Evolutionary conservation across 2,329 filamentous ascomycete species (phyloP), one percentile per base, ranked within the genome.

Genomic region (Seiridium cupressi): DNA sequence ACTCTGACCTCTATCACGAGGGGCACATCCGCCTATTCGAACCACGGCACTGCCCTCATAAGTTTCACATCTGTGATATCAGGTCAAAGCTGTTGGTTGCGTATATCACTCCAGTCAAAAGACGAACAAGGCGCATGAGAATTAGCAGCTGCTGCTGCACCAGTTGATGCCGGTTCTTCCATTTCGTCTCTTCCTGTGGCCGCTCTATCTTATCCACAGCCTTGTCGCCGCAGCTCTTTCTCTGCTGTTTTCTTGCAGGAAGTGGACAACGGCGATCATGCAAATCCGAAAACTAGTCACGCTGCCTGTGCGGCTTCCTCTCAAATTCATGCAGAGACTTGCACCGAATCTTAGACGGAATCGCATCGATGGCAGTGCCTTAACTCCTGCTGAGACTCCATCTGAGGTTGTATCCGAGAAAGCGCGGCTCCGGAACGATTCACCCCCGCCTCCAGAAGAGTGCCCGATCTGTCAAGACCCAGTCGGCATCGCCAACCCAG

Each of bases 381-480:
- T 38, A 18, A 34, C n/a, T 31, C 36, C 51, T 18, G 26, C 35
- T 10, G 38, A 44, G 13, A 35, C n/a, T 32, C 42, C n/a, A 44
- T 36, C 38, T 32, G 63, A 69, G 65, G 65, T 62, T 69, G 32
- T 59, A 65, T 35, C 58, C 51, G 32, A 65, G 51, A 51, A 64
- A 58, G 53, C 18, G 58, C 46, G 10, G 60, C 18, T 32, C 18
- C 18, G 36, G 13, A 46, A 35, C 10, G 51, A 55, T 18, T 44
- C 51, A 48, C 58, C 44, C 44, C 54, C 34, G 31, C 53, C 65
- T n/a, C 58, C 53, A 6, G 71, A 73, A 55, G 69, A 70, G 47
- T 81, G 78, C 57, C 73, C 74, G 51, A 80, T 81, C 63, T 81
- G 78, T 64, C 75, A 78, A 59, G 75, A 79, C 59, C 68, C 71